Evolutionary conservation across 345 rosid species (phyloP).

Genomic region (Hibiscus tridactylites): DNA sequence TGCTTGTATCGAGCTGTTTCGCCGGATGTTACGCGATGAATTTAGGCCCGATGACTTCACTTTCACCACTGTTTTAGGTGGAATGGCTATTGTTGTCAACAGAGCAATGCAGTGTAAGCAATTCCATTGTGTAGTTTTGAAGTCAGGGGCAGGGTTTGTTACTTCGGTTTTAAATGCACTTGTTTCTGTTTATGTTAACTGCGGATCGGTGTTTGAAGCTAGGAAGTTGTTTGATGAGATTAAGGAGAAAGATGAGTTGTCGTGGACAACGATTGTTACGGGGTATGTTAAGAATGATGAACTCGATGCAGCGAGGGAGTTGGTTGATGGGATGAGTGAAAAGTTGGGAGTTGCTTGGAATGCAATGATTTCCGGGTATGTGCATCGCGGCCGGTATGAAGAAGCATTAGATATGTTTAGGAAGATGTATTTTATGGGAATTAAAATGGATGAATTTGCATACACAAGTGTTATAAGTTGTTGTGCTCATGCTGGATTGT

Average conservation of each 20-base stretch:
- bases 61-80: slow-evolving; percentile 12
- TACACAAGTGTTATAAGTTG: slow-evolving; percentile 11
- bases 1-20: slow-evolving; percentile 9
- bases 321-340: slow-evolving; percentile 15
- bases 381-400: not conserved
- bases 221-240: slow-evolving; percentile 15
- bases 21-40: slow-evolving; percentile 8
- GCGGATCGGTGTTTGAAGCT: slow-evolving; percentile 2
- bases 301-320: slow-evolving; percentile 16
- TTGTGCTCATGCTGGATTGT: slow-evolving; percentile 12
- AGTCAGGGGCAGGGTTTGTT: slow-evolving; percentile 5
- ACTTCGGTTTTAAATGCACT: slow-evolving; percentile 16
- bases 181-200: slow-evolving; percentile 13
- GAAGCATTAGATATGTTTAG: slow-evolving; percentile 15
- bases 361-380: slow-evolving; percentile 18
- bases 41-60: slow-evolving; percentile 10
- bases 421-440: slow-evolving; percentile 13
- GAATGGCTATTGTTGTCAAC: slow-evolving; percentile 1
- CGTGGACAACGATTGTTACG: slow-evolving; percentile 15
- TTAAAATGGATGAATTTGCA: slow-evolving; percentile 14
- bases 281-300: slow-evolving; percentile 14
- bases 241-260: slow-evolving; percentile 10
- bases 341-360: slow-evolving; percentile 13
- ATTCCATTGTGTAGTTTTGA: slow-evolving; percentile 12
- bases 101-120: slow-evolving; percentile 7